A percentile compares a stretch with the other conserved stretches of the same genome.
phyloP scores from a whole-genome alignment of 805 yeast genomes.

The Ogataea ganodermae region DNA sequence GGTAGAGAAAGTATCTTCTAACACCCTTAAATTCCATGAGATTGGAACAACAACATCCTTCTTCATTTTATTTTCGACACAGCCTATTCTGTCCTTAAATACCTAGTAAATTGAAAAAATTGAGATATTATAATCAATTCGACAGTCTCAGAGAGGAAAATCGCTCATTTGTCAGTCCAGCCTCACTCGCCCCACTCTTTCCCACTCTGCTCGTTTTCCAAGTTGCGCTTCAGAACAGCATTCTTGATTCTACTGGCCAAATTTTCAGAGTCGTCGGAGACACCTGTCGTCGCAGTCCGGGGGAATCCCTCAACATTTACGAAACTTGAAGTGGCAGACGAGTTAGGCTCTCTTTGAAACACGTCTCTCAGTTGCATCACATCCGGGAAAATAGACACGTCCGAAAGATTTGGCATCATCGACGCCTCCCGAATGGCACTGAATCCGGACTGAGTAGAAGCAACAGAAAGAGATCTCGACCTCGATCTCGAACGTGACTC shows the following conservation, averaged over 20 bases:
- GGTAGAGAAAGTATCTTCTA: no score
- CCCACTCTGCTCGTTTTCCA: conserved; percentile 13
- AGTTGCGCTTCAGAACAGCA: conserved; percentile 30
- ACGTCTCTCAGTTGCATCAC: conserved; percentile 25
- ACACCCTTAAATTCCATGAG: no score
- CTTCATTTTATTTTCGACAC: no score
- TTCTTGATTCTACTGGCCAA: conserved; percentile 22
- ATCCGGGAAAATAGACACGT: conserved; percentile 39
- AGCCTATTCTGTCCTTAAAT: no score
- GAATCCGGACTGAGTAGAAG: conserved; percentile 33
- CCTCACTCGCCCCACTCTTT: not conserved
- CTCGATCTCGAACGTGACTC: conserved; percentile 17
- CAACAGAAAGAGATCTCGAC: conserved; percentile 17
- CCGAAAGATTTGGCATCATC: conserved; percentile 31
- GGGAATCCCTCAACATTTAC: conserved; percentile 17
- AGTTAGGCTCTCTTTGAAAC: not conserved
- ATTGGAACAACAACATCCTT: no score
- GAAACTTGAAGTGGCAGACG: conserved; percentile 17
- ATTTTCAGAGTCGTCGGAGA: not conserved
- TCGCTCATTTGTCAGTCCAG: no score
- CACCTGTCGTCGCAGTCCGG: conserved; percentile 8
- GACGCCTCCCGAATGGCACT: conserved; percentile 16
- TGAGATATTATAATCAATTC: no score
- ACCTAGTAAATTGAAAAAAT: no score
- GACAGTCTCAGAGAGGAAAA: no score